Evolutionary conservation across 345 rosid genomes (phyloP).

Genomic region (Dovyalis caffra): DNA sequence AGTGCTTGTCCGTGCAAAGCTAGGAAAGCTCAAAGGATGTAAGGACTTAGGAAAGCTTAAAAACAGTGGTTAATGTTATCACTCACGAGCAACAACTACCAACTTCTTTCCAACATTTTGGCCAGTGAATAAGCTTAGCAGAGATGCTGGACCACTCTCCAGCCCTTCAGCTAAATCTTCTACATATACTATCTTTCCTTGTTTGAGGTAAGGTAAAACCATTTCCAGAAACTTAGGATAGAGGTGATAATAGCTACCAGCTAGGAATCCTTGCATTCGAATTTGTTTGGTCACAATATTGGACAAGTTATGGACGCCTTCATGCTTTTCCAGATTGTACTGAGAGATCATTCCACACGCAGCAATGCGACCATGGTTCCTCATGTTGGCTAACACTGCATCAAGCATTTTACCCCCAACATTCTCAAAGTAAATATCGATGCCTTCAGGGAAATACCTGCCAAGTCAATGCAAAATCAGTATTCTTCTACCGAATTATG

Average conservation of each 20-base stretch:
- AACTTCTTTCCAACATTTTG: slow-evolving; percentile 2
- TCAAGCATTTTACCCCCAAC: slow-evolving; percentile 18
- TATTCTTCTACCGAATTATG: too few species aligned
- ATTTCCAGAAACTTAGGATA: slow-evolving; percentile 15
- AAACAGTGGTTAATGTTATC: too few species aligned
- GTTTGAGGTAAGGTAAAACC: slow-evolving; percentile 8
- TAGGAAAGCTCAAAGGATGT: too few species aligned
- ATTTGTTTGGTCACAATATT: neutral
- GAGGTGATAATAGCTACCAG: neutral
- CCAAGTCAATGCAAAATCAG: neutral
- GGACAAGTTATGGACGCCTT: slow-evolving; percentile 12
- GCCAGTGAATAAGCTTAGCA: slow-evolving; percentile 10
- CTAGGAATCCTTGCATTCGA: slow-evolving; percentile 1
- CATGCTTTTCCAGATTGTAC: slow-evolving; percentile 1
- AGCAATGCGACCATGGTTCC: slow-evolving; percentile 7
- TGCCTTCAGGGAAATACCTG: slow-evolving; percentile 16
- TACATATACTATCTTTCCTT: neutral
- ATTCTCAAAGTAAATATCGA: slow-evolving; percentile 11
- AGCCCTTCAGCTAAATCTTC: slow-evolving; percentile 20
- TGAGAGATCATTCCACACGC: slow-evolving; percentile 19
- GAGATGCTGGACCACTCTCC: slow-evolving; percentile 18
- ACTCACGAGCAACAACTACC: too few species aligned
- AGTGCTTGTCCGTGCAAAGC: too few species aligned
- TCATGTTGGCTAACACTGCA: slow-evolving; percentile 12
- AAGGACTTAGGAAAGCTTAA: too few species aligned